Evolutionary conservation across 208 protist species (phyloP), one percentile per base, ranked within the genome.

Genomic region (Crithidia sp.): DNA sequence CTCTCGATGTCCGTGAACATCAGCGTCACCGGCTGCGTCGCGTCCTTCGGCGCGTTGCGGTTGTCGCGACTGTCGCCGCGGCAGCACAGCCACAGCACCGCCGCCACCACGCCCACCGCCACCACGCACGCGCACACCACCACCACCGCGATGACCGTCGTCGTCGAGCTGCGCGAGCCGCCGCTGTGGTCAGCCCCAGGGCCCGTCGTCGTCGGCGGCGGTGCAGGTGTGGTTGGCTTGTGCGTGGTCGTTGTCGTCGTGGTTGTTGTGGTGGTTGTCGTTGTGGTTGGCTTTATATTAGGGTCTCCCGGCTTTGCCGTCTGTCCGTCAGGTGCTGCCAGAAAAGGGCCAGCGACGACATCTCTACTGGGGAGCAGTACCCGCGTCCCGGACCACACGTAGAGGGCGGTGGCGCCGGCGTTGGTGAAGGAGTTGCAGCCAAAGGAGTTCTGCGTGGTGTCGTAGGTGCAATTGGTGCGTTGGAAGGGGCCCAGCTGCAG

Each of bases 1-100:
- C 63, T 79, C 67, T 93, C 78, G 57, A 96, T 84, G 64, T 94
- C 86, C 3, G 87, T 93, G 61, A 91, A 93, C 19, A 90, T 55
- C 10, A 94, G 70, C 49, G 86, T 81, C 54, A 91, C 69, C 16
- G 80, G 83, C 37, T 79, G 45, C n/a, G 12, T 58, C 14, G 9
- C 45, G 41, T 90, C 79, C 61, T 87, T 92, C 19, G 76, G 85
- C 9, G 86, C 86, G 59, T 85, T 85, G 57, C 53, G n/a, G 76
- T 86, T 86, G 76, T 91, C 71, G 37, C 85, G 77, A 7, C 64
- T 79, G 67, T 85, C 66, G 19, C 67, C 67, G 13, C 17, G 16
- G 67, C 60, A 80, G 47, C 57, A 71, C 44, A 59, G 45, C 28
- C 53, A 67, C 41, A 72, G n/a, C 36, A 79, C 39, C 52, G 58